Evolutionary conservation across 2,329 filamentous ascomycete genomes (phyloP), one percentile per base, ranked within the genome.

Genomic region (Hortaea werneckii): DNA sequence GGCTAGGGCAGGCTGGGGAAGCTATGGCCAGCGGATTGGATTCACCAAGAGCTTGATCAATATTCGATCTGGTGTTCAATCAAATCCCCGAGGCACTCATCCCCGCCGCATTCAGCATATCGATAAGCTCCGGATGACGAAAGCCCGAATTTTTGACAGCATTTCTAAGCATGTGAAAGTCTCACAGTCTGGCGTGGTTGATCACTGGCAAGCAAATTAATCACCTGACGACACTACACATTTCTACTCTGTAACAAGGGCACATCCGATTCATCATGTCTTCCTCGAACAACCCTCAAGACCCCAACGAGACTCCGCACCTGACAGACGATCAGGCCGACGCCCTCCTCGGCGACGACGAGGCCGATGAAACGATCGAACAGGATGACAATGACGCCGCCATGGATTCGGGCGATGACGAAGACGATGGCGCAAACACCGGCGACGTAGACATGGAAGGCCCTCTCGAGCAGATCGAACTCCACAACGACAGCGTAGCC

Each of bases 401-500:
- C 78, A 94, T 95, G 87, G 87, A 90, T 60, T 85, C 80, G 4
- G 78, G 78, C 49, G 79, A 81, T 44, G 83, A 85, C 39, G 75
- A 67, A n/a, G 75, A 77, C 43, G 69, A 72, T 32, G 69, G 72
- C 28, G 20, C 20, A 20, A n/a, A n/a, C 9, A 35, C 32, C 8
- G 32, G 32, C 32, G 76, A 82, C 56, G 66, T 73, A 4, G 48
- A 50, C 29, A 20, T 46, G 32, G 49, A 48, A 6, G 47, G 42
- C 11, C 37, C 49, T 43, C 61, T 72, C 47, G 71, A 83, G 64
- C 87, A 92, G 64, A 80, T 95, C 37, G 70, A 79, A 37, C 75
- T 96, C 5, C 80, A 92, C 52, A 98, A 96, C 73, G 90, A 98
- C 74, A 94, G 87, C 54, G 75, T 83, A 54, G 90, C 87, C 49